Evolutionary conservation across 1,284 basidiomycete species (phyloP), one percentile per base, ranked within the genome.

Genomic region (Sporisorium iseilematis-ciliati): DNA sequence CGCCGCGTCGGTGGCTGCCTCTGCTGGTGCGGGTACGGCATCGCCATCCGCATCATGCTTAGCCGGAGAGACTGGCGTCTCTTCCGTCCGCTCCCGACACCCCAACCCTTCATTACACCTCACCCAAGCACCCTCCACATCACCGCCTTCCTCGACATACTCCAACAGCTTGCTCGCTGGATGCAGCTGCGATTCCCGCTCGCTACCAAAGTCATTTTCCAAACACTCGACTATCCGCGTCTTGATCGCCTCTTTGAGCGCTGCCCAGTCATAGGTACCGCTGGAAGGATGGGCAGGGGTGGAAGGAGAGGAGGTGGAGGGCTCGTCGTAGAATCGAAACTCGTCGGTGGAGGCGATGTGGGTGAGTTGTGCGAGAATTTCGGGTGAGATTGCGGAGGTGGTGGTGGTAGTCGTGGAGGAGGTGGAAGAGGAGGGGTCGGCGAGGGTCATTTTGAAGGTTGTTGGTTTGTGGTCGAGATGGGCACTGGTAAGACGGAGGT

Each of bases 221-320:
- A 76, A 29, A 38, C 60, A 64, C 5, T 16, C 18, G 2, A 31
- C 18, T 23, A 76, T 76, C 0, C 57, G 50, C 38, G 57, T 61
- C 52, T 76, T 76, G 68, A 76, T 71, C 5, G 68, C 73, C 25
- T 76, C 73, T 35, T 72, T 71, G n/a, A 76, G 35, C 46, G 38
- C 12, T 12, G 46, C 40, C 73, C 73, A 76, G 51, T 76, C 68
- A 23, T 75, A 69, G 1, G 26, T 11, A 2, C 55, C 58, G 35
- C 35, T 12, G 1, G 29, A n/a, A 5, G 56, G 33, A 6, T 21
- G 40, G 11, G 33, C 1, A 7, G 57, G 26, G 16, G 35, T 6
- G 31, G 57, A 3, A 7, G 61, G 40, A 7, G 57, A 45, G 5
- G 63, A 59, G 21, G 59, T 40, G 2, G 57, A 56, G 14, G 14